Evolutionary conservation across 1,139 yeast genomes (phyloP), one percentile per base, ranked within the genome.

Genomic region (Zygoascus sp.): DNA sequence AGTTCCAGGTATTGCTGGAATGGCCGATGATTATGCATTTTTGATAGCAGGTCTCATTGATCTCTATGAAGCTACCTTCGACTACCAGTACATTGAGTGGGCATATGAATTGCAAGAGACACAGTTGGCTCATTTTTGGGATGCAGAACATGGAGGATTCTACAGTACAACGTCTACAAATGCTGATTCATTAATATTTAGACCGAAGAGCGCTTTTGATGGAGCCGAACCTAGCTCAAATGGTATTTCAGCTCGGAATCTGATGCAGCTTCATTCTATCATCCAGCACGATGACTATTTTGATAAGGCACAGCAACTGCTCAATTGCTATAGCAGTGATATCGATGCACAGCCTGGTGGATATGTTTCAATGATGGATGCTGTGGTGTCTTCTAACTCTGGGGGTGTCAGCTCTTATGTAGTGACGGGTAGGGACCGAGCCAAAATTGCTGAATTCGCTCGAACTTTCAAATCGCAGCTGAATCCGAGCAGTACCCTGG

Each of bases 21-120:
- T 66, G 55, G 56, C 58, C 44, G 72, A 67, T 41, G 73, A 69
- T 52, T 69, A 67, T 52, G 65, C 70, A 5, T 65, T 55, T 48
- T 44, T 64, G 40, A 60, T 69, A 13, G 47, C 58, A 3, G 73
- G 72, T 1, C 55, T 69, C 36, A 50, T 68, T 11, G 68, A 67
- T 40, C 57, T 68, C 9, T 66, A 64, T 51, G 65, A 60, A 21
- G 64, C 67, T 3, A 64, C 68, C 0, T 58, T 58, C 40, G 54
- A 64, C 34, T 44, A 51, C 5, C 47, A 55, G 40, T 64, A 62
- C 48, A 54, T 67, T 10, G 53, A 54, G 27, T 58, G 64, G 63
- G 71, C 73, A 1, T 41, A 47, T 11, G 51, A 52, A 16, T 53
- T 68, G 17, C 73, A 68, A 49, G 57, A 60, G 19, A 55, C 59